Percentiles rank a stretch among this genome's conserved stretches.
Conservation (phyloP, 1,284 basidiomycete genomes). For the Cutaneotrichosporon cyanovorans region DNA sequence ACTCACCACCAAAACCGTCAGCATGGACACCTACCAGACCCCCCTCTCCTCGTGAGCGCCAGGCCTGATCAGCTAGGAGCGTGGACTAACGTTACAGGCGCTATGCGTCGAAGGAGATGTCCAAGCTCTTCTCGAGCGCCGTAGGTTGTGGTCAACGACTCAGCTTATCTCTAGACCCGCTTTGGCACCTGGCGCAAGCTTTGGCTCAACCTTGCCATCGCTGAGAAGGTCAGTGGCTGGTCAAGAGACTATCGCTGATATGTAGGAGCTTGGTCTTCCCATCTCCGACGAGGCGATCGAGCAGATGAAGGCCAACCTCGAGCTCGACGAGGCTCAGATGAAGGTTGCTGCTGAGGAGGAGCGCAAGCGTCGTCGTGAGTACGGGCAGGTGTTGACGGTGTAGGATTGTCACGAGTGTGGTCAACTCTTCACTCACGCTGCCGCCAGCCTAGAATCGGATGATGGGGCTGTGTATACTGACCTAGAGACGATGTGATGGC, state of each 20-base stretch:
- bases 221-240: slow-evolving; percentile 59
- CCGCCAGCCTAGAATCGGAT: too few species aligned
- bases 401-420: too few species aligned
- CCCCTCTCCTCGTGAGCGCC: slow-evolving; percentile 48
- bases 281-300: slow-evolving; percentile 86
- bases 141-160: slow-evolving; percentile 49
- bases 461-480: background rate
- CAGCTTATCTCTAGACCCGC: slow-evolving; percentile 58
- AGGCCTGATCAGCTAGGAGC: background rate
- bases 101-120: slow-evolving; percentile 99
- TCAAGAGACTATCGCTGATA: slow-evolving; percentile 2
- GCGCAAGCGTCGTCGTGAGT: slow-evolving; percentile 76
- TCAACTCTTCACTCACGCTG: too few species aligned
- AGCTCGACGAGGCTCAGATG: slow-evolving; percentile 85
- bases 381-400: background rate
- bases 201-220: slow-evolving; percentile 93
- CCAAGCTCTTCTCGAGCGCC: slow-evolving; percentile 83
- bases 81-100: slow-evolving; percentile 53
- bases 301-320: slow-evolving; percentile 88
- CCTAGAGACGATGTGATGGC: slow-evolving; percentile 86
- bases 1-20: slow-evolving; percentile 7
- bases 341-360: slow-evolving; percentile 87
- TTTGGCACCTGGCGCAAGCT: slow-evolving; percentile 95
- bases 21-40: slow-evolving; percentile 50
- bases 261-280: slow-evolving; percentile 70